Base-by-base conservation (phyloP, 148 eudicot species). In the Cornus suecica region DNA sequence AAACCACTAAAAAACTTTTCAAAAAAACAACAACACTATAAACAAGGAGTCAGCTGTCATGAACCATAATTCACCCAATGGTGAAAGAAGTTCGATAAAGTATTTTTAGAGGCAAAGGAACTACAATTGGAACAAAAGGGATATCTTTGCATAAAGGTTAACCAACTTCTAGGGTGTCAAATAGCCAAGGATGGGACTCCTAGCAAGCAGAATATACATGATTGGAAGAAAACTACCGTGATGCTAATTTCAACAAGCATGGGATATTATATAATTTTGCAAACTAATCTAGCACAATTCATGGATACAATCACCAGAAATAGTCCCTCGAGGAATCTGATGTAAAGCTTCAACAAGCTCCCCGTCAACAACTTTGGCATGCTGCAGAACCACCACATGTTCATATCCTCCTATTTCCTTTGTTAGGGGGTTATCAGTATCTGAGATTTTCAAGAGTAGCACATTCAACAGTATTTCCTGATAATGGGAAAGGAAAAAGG, bases 351-450 rank as follows among this genome's bases (percentile, higher is more conserved):
- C 96, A 74, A 90, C 86, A 74, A 86, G 83, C 80, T 91, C 93
- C 73, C 92, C 97, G 88, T 95, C 99, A 22, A 95, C 90, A 80
- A 95, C 99, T 80, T 90, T 91, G 27, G 91, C 80, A 25, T 81
- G 69, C 75, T 86, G 86, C 84, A 93, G 67, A 74, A 93, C 98
- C 54, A 73, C 77, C 75, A 95, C 84, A 77, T 93, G 88, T 79
- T 91, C 90, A 78, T 95, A 95, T 71, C 99, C 97, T n/a, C 99
- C 99, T 18, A 95, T 86, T 86, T 95, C 99, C 31, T 71, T 82
- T 22, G 94, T 93, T 81, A 95, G 81, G 72, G 90, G 97, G 62
- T 95, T 95, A 73, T 91, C 75, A 68, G 97, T 95, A 42, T 90
- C 99, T 95, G 92, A 79, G 68, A 67, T 79, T 70, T 71, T 71